These are phyloP conservation scores for Tulasnella sp. DNA, from an alignment of 768 basidiomycete species.

Conservation along the genomic window DNA sequence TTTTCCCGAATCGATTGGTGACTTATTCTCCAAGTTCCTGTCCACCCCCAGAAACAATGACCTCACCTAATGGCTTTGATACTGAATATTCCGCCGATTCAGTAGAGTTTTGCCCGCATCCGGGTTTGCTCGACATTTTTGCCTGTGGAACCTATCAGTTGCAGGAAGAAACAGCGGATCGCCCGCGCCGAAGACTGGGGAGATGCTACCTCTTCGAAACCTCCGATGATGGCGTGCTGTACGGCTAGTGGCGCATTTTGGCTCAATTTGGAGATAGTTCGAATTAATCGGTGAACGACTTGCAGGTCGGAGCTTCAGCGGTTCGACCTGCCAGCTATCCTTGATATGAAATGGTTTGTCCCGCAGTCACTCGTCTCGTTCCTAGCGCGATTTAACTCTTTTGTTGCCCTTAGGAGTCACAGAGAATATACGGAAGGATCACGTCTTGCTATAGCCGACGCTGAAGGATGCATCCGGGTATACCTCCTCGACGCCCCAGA, in stretches of 20 bases:
- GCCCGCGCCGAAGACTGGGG: conserved; percentile 46
- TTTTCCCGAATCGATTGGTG: too few species aligned
- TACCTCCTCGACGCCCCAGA: conserved; percentile 51
- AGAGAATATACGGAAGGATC: conserved; percentile 36
- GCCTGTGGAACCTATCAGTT: conserved; percentile 93
- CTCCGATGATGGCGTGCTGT: conserved; percentile 29
- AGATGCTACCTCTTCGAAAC: conserved; percentile 67
- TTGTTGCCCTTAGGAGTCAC: conserved; percentile 14
- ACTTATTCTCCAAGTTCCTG: background rate
- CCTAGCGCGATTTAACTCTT: conserved; percentile 21
- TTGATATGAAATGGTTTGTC: conserved; percentile 92
- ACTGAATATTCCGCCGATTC: conserved; percentile 85
- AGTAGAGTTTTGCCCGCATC: conserved; percentile 83
- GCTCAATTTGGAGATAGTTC: background rate
- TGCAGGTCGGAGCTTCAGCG: conserved; percentile 55
- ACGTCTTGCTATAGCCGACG: conserved; percentile 71
- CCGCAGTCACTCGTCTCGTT: conserved; percentile 6
- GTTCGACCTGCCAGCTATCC: conserved; percentile 71
- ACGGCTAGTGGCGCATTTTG: conserved; percentile 25
- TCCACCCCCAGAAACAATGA: background rate
- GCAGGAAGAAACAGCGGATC: conserved; percentile 40
- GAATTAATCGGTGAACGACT: background rate
- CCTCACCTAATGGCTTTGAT: conserved; percentile 40
- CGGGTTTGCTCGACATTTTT: conserved; percentile 55
- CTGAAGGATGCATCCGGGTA: conserved; percentile 72